Evolutionary conservation across 169 alveolate species (phyloP).

Genomic region (Eimeria praecox): DNA sequence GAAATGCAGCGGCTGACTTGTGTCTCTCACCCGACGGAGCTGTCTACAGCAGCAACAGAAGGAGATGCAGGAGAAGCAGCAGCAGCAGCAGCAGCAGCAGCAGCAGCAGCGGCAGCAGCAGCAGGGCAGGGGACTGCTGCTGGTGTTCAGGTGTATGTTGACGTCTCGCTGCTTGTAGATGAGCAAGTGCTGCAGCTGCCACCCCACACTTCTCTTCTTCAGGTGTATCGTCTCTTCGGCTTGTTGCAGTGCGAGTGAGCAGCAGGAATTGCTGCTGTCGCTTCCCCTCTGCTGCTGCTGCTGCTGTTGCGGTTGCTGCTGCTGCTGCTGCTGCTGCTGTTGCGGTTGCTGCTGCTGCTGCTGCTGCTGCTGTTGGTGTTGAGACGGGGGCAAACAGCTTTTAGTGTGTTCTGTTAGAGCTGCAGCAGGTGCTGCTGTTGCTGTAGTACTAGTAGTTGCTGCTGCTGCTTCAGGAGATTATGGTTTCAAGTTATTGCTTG

Average conservation of each 20-base stretch:
- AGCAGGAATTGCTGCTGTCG: not conserved
- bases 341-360: not conserved
- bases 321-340: not conserved
- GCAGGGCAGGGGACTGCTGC: conserved; percentile 37
- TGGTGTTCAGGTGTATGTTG: conserved; percentile 55
- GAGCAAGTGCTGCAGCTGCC: conserved; percentile 80
- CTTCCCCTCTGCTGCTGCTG: not conserved
- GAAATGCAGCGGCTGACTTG: conserved; percentile 48
- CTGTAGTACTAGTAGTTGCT: not conserved
- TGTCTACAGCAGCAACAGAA: conserved; percentile 20
- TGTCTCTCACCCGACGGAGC: conserved; percentile 30
- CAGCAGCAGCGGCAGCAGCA: conserved; percentile 36
- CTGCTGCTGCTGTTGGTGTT: not conserved
- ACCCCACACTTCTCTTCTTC: conserved; percentile 78
- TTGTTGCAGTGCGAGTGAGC: conserved; percentile 57
- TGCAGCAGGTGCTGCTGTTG: not conserved
- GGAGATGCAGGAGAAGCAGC: not conserved
- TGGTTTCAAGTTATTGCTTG: not conserved
- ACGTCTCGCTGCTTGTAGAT: conserved; percentile 62
- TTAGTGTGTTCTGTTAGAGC: not conserved
- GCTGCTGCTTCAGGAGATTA: not conserved
- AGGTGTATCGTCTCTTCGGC: conserved; percentile 72
- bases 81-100: conserved; percentile 15
- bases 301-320: not conserved
- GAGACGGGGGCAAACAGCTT: not conserved